These are phyloP conservation scores for Gaeumannomyces sp. DNA, from an alignment of 2,329 filamentous ascomycete genomes.

Conservation along the genomic window DNA sequence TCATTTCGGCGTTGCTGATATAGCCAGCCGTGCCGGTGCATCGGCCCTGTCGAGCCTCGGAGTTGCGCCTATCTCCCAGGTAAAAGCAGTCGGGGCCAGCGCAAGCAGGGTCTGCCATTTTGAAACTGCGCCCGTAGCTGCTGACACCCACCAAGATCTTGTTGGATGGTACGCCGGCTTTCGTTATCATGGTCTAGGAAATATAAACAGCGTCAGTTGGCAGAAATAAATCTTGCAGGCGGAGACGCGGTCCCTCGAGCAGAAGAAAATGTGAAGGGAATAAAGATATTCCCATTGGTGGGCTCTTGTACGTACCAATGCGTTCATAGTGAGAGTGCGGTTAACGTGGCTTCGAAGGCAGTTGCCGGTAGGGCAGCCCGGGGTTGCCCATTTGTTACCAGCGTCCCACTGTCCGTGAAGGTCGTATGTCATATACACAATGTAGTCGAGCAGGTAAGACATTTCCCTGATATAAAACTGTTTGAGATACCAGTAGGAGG, in stretches of 20 bases:
- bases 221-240: not conserved
- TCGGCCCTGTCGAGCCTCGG: conserved; percentile 21
- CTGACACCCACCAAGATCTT: conserved; percentile 27
- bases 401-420: conserved; percentile 34
- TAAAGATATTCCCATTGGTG: not conserved
- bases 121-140: conserved; percentile 29
- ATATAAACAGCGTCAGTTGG: not conserved
- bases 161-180: conserved; percentile 22
- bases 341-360: conserved; percentile 31
- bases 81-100: conserved; percentile 9
- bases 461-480: conserved; percentile 25
- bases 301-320: conserved; percentile 17
- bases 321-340: conserved; percentile 26
- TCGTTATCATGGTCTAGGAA: conserved; percentile 28
- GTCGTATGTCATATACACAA: conserved; percentile 29
- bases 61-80: conserved; percentile 9
- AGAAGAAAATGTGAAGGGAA: not conserved
- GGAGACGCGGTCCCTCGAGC: not conserved
- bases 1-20: conserved; percentile 27
- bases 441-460: conserved; percentile 23
- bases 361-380: conserved; percentile 24
- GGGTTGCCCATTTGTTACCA: conserved; percentile 17
- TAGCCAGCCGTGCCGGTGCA: conserved; percentile 29
- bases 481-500: conserved; percentile 28
- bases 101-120: conserved; percentile 21